These are phyloP conservation scores for Boletus barrowsii DNA, from an alignment of 768 basidiomycete genomes.

Conservation along the genomic window DNA sequence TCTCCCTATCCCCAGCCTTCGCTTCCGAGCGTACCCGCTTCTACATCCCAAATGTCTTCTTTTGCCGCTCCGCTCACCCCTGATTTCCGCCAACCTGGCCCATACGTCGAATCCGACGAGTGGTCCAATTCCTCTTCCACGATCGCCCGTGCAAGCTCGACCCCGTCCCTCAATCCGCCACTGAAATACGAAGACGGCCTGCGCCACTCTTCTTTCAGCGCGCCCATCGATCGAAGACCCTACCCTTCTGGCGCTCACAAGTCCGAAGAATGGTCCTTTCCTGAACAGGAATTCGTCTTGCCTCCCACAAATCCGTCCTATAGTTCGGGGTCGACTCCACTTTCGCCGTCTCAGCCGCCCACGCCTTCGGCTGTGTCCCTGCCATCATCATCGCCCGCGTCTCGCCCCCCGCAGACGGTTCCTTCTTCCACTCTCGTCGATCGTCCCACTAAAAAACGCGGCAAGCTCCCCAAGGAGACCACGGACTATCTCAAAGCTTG, in stretches of 20 bases:
- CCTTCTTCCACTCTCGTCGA: conserved; percentile 63
- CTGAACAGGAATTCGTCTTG: conserved; percentile 56
- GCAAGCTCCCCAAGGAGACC: conserved; percentile 87
- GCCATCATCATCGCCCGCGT: conserved; percentile 39
- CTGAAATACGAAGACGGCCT: conserved; percentile 70
- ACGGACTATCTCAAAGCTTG: conserved; percentile 88
- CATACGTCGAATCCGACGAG: conserved; percentile 46
- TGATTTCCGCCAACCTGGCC: conserved; percentile 42
- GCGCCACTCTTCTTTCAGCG: conserved; percentile 66
- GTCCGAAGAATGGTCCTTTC: conserved; percentile 73
- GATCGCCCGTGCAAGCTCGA: conserved; percentile 68
- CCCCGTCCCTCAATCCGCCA: conserved; percentile 45
- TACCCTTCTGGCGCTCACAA: conserved; percentile 44
- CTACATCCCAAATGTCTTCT: conserved; percentile 48
- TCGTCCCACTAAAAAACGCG: conserved; percentile 76
- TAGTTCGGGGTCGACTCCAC: conserved; percentile 32
- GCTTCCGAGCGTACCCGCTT: conserved; percentile 51
- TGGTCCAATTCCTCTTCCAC: conserved; percentile 55
- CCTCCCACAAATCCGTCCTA: conserved; percentile 27
- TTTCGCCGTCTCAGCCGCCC: conserved; percentile 41
- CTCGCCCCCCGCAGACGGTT: conserved; percentile 52
- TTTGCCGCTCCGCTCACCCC: conserved; percentile 48
- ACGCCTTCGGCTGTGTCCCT: conserved; percentile 34
- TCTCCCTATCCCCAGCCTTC: conserved; percentile 49
- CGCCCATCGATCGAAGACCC: conserved; percentile 49